These are phyloP conservation scores for Polytolypa hystricis DNA, from an alignment of 2,329 filamentous ascomycete species.

Conservation along the genomic window DNA sequence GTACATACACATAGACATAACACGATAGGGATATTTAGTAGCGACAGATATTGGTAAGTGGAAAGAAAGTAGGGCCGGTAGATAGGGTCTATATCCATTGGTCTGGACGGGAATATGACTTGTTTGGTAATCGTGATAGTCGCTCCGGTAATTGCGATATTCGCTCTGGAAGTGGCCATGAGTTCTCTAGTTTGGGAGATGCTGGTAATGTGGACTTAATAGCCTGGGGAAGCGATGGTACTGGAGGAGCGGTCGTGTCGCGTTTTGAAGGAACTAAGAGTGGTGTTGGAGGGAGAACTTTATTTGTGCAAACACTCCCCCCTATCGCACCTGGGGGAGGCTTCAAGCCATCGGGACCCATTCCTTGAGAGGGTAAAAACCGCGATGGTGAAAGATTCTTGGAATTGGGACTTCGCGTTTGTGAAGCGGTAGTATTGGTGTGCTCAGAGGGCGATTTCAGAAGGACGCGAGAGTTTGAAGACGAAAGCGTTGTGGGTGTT, in stretches of 20 bases:
- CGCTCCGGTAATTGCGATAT: too few relatives aligned
- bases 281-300: neutral
- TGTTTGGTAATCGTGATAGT: too few relatives aligned
- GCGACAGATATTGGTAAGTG: too few relatives aligned
- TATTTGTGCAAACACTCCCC: neutral
- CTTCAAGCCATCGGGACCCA: neutral
- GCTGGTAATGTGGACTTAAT: neutral
- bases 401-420: neutral
- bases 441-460: neutral
- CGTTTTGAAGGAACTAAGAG: neutral
- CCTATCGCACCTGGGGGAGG: neutral
- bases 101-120: too few relatives aligned
- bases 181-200: neutral
- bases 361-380: neutral
- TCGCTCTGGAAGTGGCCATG: conserved; percentile 1
- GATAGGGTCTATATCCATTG: too few relatives aligned
- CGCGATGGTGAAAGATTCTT: neutral
- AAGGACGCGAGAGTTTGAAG: neutral
- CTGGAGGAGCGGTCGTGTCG: neutral
- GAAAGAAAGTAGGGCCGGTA: too few relatives aligned
- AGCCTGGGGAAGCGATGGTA: neutral
- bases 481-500: neutral
- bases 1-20: too few relatives aligned
- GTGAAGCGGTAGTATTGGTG: neutral
- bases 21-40: too few relatives aligned